Base-by-base conservation (phyloP, 306 rosid genomes). In the Vigna trinervia region DNA sequence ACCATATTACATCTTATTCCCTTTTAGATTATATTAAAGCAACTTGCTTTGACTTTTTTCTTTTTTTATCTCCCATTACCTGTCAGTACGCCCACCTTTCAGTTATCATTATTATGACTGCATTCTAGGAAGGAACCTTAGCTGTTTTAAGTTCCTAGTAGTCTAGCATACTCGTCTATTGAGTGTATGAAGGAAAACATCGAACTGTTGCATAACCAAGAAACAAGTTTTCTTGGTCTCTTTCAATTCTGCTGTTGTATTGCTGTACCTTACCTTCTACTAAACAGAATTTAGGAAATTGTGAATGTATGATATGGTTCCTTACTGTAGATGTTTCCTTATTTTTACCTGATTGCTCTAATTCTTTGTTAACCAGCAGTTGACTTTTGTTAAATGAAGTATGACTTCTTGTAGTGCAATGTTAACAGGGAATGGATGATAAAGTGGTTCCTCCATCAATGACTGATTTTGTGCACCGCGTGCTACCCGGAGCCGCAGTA, bases 401-500 rank as follows among this genome's bases (percentile, higher is more conserved):
- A 62, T 70, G 76, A 75, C 80, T 70, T 47, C 48, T 78, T 51
- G 47, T 34, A 5, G 64, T 77, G 81, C 78, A 81, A 71, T 86
- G 82, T 82, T 84, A 50, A 70, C 93, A 95, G 98, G 98, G 98
- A 59, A 95, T 95, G 97, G 97, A 95, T 69, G 98, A 95, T 76
- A 88, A 52, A 72, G 96, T 92, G 74, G 97, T 91, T 63, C 98
- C 97, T 4, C 98, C 98, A 3, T 84, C 96, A 5, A 87, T 92
- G 93, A 95, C 97, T 5, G 98, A 95, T 84, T 95, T 87, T n/a
- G 98, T 92, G 85, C 98, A 95, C 78, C 92, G 97, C 32, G 72
- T 95, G 5, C 84, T 95, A 53, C 97, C 97, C 3, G 97, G 98
- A 86, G 97, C 88, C 54, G 98, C 97, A 0, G 97, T 95, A 20